Evolutionary conservation across 805 yeast species (phyloP), one percentile per base, ranked within the genome.

Genomic region (Zygoascus bituminiphila): DNA sequence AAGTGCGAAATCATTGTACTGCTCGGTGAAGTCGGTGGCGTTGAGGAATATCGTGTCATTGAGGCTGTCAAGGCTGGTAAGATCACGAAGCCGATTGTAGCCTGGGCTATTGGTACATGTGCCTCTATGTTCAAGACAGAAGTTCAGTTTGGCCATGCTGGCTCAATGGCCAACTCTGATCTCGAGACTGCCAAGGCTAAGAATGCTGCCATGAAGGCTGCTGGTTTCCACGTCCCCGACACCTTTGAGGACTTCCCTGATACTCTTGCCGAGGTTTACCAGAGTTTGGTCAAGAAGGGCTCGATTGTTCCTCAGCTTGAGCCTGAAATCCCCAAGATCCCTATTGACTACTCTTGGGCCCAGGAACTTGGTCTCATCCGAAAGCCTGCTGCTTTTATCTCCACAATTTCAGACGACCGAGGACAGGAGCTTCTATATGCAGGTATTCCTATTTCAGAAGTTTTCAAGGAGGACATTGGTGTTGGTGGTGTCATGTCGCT

Each of bases 181-280:
- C 73, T 76, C 65, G 84, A 82, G 70, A 82, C 82, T 53, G 84
- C 84, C 53, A 70, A 67, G 59, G 72, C 81, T 62, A 79, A 79
- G 74, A 79, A 79, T 62, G 76, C 77, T 55, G 82, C 84, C 57
- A 88, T 91, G 70, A 83, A 86, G 68, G 84, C 82, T 58, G 98
- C 98, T 20, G 98, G 98, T 1, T 88, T 91, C 69, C 79, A 82
- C 60, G 93, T 87, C 48, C 96, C 95, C 58, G 86, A 84, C 52
- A 87, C 84, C 63, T 79, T 70, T 53, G 75, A 70, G 60, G 75
- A 71, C 51, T 53, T 70, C 61, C 75, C 75, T 33, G 71, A 64
- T 54, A 58, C 51, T 15, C 61, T 70, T 21, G 51, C 61, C 35
- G 48, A 56, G 52, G 96, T 97, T 47, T 91, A 91, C 68, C 91